phyloP scores from a whole-genome alignment of 208 protist genomes.

The Leptomonas seymouri region DNA sequence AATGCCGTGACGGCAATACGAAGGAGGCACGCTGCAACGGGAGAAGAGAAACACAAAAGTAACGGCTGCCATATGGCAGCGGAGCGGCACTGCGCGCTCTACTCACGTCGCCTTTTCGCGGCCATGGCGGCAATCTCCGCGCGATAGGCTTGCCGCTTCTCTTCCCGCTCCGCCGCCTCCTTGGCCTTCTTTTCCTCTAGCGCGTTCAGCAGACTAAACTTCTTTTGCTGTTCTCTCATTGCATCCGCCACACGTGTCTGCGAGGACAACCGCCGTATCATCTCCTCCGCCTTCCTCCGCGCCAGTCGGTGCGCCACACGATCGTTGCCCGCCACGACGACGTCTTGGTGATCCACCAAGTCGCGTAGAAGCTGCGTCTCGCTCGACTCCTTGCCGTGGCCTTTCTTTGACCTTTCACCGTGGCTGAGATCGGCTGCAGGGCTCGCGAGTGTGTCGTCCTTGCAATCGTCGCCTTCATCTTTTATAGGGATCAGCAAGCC shows the following conservation, averaged over 20 bases:
- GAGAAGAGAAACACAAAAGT: neutral
- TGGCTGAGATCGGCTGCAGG: too few relatives aligned
- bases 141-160: slow-evolving; percentile 28
- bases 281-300: slow-evolving; percentile 45
- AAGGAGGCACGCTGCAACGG: too few relatives aligned
- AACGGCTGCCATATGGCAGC: too few relatives aligned
- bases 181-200: slow-evolving; percentile 33
- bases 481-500: slow-evolving; percentile 31
- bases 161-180: slow-evolving; percentile 33
- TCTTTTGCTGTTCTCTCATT: slow-evolving; percentile 30
- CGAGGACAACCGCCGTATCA: slow-evolving; percentile 50
- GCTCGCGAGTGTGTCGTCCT: neutral
- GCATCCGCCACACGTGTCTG: neutral
- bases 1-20: too few relatives aligned
- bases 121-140: slow-evolving; percentile 21
- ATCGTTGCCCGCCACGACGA: slow-evolving; percentile 46
- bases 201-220: slow-evolving; percentile 44
- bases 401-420: too few relatives aligned
- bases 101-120: slow-evolving; percentile 8
- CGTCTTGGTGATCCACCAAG: slow-evolving; percentile 59
- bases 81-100: too few relatives aligned
- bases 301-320: slow-evolving; percentile 52
- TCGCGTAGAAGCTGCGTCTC: slow-evolving; percentile 50
- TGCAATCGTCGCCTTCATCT: slow-evolving; percentile 11
- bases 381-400: neutral